Evolutionary conservation across 768 basidiomycete species (phyloP).

Genomic region (Guyanaporus albipodus): DNA sequence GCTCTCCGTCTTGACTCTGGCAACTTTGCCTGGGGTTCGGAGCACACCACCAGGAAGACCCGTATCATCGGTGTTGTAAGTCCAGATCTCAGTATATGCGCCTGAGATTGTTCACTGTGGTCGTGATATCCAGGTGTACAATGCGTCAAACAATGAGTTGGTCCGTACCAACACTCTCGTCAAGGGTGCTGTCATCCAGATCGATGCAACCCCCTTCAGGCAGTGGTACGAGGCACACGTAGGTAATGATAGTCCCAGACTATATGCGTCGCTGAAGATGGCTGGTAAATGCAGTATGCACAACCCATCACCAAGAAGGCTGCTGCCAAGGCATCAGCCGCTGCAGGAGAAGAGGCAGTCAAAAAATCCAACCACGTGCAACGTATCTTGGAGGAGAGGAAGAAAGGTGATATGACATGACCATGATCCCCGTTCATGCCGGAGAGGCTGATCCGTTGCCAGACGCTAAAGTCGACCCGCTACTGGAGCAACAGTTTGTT

Average conservation of each 20-base stretch:
- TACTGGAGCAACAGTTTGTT: conserved; percentile 86
- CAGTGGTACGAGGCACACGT: conserved; percentile 99
- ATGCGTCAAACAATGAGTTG: conserved; percentile 99
- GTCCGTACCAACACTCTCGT: conserved; percentile 99
- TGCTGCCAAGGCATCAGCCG: conserved; percentile 48
- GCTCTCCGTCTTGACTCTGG: conserved; percentile 95
- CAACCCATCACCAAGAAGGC: conserved; percentile 92
- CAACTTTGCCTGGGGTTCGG: conserved; percentile 99
- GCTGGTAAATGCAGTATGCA: conserved; percentile 63
- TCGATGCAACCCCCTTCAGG: conserved; percentile 98
- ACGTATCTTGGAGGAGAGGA: conserved; percentile 82
- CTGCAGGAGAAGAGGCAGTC: conserved; percentile 49
- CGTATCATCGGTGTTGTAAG: conserved; percentile 93
- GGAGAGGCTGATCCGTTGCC: conserved; percentile 15
- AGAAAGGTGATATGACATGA: conserved; percentile 64
- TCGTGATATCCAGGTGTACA: conserved; percentile 70
- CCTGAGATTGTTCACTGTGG: conserved; percentile 4
- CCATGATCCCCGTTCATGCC: not conserved
- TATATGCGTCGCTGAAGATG: conserved; percentile 1
- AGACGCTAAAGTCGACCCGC: conserved; percentile 89
- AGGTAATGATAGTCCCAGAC: conserved; percentile 34
- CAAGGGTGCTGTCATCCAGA: conserved; percentile 92
- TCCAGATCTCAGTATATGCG: conserved; percentile 20
- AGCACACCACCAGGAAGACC: conserved; percentile 92
- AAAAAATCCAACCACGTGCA: conserved; percentile 91